These are phyloP conservation scores for Yamadazyma scolyti DNA, from an alignment of 805 yeast species.

Conservation along the genomic window DNA sequence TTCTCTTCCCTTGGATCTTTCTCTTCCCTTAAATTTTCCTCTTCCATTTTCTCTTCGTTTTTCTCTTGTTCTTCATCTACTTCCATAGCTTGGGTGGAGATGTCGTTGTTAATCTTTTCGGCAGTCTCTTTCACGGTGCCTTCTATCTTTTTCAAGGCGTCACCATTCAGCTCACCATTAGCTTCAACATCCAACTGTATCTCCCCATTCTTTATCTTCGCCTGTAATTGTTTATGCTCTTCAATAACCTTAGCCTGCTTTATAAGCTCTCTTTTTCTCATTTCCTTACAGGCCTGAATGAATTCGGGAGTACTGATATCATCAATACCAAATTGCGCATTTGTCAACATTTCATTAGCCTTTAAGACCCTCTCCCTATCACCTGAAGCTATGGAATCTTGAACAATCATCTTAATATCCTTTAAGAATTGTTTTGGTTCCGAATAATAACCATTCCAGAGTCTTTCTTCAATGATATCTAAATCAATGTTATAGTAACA, in stretches of 20 bases:
- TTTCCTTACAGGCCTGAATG: conserved; percentile 68
- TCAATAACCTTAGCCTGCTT: conserved; percentile 45
- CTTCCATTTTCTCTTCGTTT: neutral
- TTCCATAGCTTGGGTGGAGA: neutral
- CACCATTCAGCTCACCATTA: conserved; percentile 3
- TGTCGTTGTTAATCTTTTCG: conserved; percentile 1
- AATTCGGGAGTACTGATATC: conserved; percentile 77
- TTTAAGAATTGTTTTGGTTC: conserved; percentile 87
- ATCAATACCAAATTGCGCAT: conserved; percentile 93
- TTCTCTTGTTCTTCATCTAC: neutral
- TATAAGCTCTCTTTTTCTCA: conserved; percentile 61
- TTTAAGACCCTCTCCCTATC: conserved; percentile 78
- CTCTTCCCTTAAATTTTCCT: conserved; percentile 2
- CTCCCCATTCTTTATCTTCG: conserved; percentile 4
- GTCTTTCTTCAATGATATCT: conserved; percentile 87
- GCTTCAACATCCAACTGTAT: neutral
- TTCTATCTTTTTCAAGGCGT: conserved; percentile 2
- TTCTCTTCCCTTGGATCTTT: conserved; percentile 1
- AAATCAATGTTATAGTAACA: conserved; percentile 83
- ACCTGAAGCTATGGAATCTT: conserved; percentile 67
- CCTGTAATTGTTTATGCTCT: conserved; percentile 20
- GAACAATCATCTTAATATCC: conserved; percentile 80
- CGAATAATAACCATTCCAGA: conserved; percentile 95
- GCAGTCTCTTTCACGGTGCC: neutral
- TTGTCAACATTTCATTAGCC: conserved; percentile 94